Evolutionary conservation across 148 eudicot genomes (phyloP), one percentile per base, ranked within the genome.

Genomic region (Persicaria maculosa): DNA sequence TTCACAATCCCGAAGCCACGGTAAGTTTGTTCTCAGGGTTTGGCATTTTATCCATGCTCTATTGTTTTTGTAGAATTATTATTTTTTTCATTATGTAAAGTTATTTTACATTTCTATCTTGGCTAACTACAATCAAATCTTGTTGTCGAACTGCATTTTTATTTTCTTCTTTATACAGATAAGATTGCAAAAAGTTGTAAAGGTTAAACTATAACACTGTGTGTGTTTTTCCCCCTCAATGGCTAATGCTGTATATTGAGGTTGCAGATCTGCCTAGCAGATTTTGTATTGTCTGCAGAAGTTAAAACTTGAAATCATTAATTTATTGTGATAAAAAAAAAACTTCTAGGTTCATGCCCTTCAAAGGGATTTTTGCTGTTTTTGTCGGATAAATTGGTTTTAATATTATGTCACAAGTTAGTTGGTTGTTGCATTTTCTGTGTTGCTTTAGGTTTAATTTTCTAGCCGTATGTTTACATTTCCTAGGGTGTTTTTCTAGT

Each of bases 1-100:
- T 95, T 75, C 96, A 86, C 78, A 95, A 95, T 78, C 96, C 98
- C 12, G 97, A 95, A 75, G 98, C 93, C 75, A 90, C 98, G 86
- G 98, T 95, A 92, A 17, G 76, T 80, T 78, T 61, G 25, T 69
- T 46, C 74, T 40, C 72, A 77, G 71, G 44, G 73, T 53, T 44
- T 71, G 67, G 4, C 6, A 47, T 52, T 22, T 44, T 36, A 5
- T 45, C 1, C 48, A 40, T 73, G 62, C 44, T 53, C 52, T 57
- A 1, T 5, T 1, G 17, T 45, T 25, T 58, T 3, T 50, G 14
- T 31, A 31, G 40, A 31, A 31, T 57, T 74, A 1, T 16, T 14
- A 54, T 7, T 74, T 72, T 14, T 7, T 53, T 36, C 10, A 3
- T 3, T 72, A 22, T 50, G 36, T 12, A 9, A 62, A 62, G 0